Conservation (phyloP, 495 filamentous ascomycete species). For the Talaromyces adpressus region DNA sequence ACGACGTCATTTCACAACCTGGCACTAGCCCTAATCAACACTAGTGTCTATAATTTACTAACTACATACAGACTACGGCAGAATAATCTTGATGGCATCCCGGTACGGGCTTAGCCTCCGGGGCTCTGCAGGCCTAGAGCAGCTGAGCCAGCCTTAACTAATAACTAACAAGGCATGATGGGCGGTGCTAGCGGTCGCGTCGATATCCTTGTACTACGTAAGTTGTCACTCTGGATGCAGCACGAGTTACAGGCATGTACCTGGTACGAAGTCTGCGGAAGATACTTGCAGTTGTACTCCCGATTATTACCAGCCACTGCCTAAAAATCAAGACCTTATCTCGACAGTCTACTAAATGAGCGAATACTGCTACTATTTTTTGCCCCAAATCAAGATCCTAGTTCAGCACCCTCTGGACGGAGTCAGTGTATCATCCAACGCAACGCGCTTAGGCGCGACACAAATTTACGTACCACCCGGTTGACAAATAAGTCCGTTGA, state of each 20-base stretch:
- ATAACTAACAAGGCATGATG: too few species aligned
- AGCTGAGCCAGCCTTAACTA: background rate
- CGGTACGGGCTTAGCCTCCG: background rate
- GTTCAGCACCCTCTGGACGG: background rate
- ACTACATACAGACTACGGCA: background rate
- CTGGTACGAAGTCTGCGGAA: background rate
- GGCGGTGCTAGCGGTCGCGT: too few species aligned
- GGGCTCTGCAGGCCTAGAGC: background rate
- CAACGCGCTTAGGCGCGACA: slow-evolving; percentile 2
- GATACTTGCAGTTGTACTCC: background rate
- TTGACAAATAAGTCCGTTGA: background rate
- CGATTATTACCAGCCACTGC: background rate
- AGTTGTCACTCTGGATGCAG: too few species aligned
- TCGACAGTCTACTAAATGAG: background rate
- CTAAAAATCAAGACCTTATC: background rate
- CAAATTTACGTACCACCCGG: background rate
- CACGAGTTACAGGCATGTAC: background rate
- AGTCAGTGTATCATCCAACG: background rate
- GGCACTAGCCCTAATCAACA: background rate
- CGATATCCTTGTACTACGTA: too few species aligned
- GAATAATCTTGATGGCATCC: background rate
- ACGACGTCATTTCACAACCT: background rate
- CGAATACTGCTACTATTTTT: background rate
- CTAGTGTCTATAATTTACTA: background rate
- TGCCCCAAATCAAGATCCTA: background rate